Evolutionary conservation across 352 stramenopile genomes (phyloP).

Genomic region (Globisporangium rhizosaccharum): DNA sequence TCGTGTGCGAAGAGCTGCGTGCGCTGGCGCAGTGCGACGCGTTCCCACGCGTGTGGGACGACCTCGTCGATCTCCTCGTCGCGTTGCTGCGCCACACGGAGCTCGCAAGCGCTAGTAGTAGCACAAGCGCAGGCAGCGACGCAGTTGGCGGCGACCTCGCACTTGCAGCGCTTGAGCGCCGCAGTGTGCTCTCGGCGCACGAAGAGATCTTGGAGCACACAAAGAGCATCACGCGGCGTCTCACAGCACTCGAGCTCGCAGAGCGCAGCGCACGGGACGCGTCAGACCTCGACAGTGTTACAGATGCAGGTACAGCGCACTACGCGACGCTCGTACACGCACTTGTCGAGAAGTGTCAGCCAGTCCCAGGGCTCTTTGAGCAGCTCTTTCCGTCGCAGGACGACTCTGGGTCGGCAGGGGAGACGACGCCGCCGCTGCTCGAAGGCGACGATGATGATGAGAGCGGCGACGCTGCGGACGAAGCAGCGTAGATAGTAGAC

Average conservation of each 20-base stretch:
- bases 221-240: slow-evolving; percentile 50
- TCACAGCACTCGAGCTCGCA: slow-evolving; percentile 32
- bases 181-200: slow-evolving; percentile 53
- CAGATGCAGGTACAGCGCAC: too few species aligned
- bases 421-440: slow-evolving; percentile 10
- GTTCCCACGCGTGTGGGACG: slow-evolving; percentile 49
- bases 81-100: slow-evolving; percentile 46
- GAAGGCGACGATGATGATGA: slow-evolving; percentile 8
- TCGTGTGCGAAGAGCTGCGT: slow-evolving; percentile 57
- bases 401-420: slow-evolving; percentile 25
- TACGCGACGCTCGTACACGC: slow-evolving; percentile 41
- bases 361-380: slow-evolving; percentile 31
- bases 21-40: slow-evolving; percentile 29
- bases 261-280: slow-evolving; percentile 6
- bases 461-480: not conserved
- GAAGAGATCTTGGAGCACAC: slow-evolving; percentile 74
- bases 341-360: slow-evolving; percentile 52
- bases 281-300: too few species aligned
- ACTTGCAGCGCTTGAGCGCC: slow-evolving; percentile 54
- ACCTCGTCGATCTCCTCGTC: slow-evolving; percentile 49
- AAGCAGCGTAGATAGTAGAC: slow-evolving; percentile 2
- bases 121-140: not conserved
- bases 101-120: slow-evolving; percentile 19
- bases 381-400: slow-evolving; percentile 54
- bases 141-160: slow-evolving; percentile 15